Base-by-base conservation (phyloP, 78 protist genomes). In the Dictyostelium capitatum region DNA sequence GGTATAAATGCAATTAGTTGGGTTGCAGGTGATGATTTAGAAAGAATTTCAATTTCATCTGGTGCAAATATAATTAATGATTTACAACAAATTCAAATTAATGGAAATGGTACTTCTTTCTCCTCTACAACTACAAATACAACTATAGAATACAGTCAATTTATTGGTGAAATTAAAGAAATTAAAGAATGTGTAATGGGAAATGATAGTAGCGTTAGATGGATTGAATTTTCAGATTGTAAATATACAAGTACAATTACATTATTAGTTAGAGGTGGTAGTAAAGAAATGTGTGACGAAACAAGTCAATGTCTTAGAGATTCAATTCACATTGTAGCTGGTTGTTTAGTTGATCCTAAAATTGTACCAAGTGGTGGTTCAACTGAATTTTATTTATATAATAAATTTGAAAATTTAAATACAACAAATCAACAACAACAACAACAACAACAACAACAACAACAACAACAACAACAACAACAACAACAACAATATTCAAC, bases 21-120 rank as follows among this genome's bases (percentile, higher is more conserved):
- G 93, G 93, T 87, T 11, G 10, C 57, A 10, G 93, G 93, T 32
- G 79, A 87, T 48, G 84, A 87, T 48, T 48, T 87, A 23, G 93
- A 87, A 37, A 41, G 65, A 46, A 54, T 87, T 15, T 32, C 93
- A 59, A 12, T 77, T 3, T 30, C 67, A 46, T 28, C 80, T 3
- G 84, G 79, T 65, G 83, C 93, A 20, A 51, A 14, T 11, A 77
- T 87, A 20, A 30, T 43, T 6, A 37, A 20, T 79, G 82, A 75
- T 75, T 25, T 75, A 2, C 20, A 37, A 23, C 12, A 19, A 48
- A 23, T 43, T 37, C 1, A 23, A 23, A 64, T 64, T 9, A 1
- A 25, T 64, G 23, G n/a, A 1, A 64, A 9, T 64, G n/a, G n/a
- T n/a, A n/a, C n/a, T n/a, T n/a, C n/a, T n/a, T n/a, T n/a, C n/a